Base-by-base conservation (phyloP, 495 filamentous ascomycete genomes). In the Collariella sp. region DNA sequence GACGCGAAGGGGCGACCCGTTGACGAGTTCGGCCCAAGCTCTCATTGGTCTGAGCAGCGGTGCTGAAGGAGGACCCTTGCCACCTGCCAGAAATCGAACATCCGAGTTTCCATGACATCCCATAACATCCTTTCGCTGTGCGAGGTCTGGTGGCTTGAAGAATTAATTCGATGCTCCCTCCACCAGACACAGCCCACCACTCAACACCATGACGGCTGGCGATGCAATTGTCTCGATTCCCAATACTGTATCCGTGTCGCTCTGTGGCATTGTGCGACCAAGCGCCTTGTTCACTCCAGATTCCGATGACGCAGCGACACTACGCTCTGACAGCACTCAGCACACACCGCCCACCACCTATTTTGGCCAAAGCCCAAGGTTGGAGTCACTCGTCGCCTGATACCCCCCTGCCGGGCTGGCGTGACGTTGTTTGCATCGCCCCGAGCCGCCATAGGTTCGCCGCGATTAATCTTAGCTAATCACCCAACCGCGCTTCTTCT, bases 81-180 rank as follows among this genome's bases (percentile, higher is more conserved):
- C 46, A 46, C 36, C 29, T 29, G 20, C 29, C 35, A 7, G 23
- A 43, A 42, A 29, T 15, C 26, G 23, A 44, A 46, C 45, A 22
- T 19, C 57, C 66, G 63, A 68, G 46, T 66, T 70, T 66, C 51
- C 58, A 66, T 69, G 65, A 67, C 67, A 69, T 50, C 50, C 45
- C 59, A 60, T 64, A 65, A 69, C 62, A 64, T 62, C 61, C 60
- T 34, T 42, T n/a, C n/a, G n/a, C n/a, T n/a, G n/a, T 41, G 44
- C 39, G 50, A 34, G 19, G 46, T 24, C n/a, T 26, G 24, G 46
- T 35, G 50, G 26, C 26, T 5, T 31, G 9, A 31, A 31, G 26
- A 31, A 31, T 31, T n/a, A n/a, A n/a, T 31, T 31, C 9, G 26
- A 31, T 31, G 26, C 26, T 31, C 26, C n/a, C 26, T 31, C 26